Evolutionary conservation across 2,329 filamentous ascomycete species (phyloP).

Genomic region (Incumbomyces delicatus): DNA sequence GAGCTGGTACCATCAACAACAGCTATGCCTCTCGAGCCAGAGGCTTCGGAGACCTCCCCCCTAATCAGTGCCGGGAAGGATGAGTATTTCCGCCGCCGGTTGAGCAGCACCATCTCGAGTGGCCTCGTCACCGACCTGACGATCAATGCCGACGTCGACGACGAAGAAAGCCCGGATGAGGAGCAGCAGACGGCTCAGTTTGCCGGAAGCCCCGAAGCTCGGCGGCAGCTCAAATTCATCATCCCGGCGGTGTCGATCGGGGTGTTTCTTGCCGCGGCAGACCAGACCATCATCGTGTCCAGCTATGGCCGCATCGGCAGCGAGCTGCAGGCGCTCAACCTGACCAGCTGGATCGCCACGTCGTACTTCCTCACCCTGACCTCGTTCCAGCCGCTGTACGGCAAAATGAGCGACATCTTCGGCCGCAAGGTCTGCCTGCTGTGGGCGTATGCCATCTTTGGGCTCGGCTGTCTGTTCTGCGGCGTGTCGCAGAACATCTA

Average conservation of each 20-base stretch:
- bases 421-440: slow-evolving; percentile 33
- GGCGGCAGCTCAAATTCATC: slow-evolving; percentile 45
- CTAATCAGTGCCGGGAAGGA: not conserved
- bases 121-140: not conserved
- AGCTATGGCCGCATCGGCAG: slow-evolving; percentile 69
- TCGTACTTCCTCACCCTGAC: slow-evolving; percentile 63
- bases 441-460: slow-evolving; percentile 32
- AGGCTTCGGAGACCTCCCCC: not conserved
- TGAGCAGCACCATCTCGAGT: slow-evolving; percentile 1
- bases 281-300: slow-evolving; percentile 69
- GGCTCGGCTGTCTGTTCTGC: slow-evolving; percentile 36
- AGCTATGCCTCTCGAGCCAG: not conserved
- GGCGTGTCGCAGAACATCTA: slow-evolving; percentile 55
- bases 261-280: slow-evolving; percentile 62
- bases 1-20: no score
- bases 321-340: slow-evolving; percentile 63
- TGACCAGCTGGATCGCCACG: slow-evolving; percentile 66
- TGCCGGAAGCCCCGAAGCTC: not conserved
- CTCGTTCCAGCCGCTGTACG: slow-evolving; percentile 63
- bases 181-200: not conserved
- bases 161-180: not conserved
- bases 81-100: not conserved
- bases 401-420: slow-evolving; percentile 37
- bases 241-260: slow-evolving; percentile 53
- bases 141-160: not conserved